Base-by-base conservation (phyloP, 495 filamentous ascomycete species). In the Penicillium lagena region DNA sequence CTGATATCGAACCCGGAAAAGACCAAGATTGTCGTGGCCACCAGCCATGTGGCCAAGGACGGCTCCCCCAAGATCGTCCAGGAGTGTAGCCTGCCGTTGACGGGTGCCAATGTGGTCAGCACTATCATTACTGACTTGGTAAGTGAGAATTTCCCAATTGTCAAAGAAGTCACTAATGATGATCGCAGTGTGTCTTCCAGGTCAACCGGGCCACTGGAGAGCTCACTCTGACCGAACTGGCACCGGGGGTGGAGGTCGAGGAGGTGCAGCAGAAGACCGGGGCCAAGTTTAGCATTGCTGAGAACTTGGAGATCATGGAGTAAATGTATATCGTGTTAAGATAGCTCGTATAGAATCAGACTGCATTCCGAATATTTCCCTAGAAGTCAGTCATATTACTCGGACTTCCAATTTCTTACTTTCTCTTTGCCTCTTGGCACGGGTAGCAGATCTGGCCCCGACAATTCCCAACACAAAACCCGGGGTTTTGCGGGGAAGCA, bases 51-150 rank as follows among this genome's bases (percentile, higher is more conserved):
- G 1, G 88, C 90, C 43, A 91, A 89, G 76, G 87, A 91, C 65
- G 90, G 90, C 29, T 82, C 81, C 29, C 72, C 87, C 13, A 96
- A 96, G 81, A 87, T 96, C 58, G 75, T 95, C 44, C 79, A 85
- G 60, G 78, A 87, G 61, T 95, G 90, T 67, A 78, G 77, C 12
- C 85, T 96, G 69, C 90, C 90, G 7, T 62, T 96, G 56, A 96
- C 90, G 4, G 90, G 90, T 12, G 85, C 80, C 34, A 79, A 79
- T 17, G 94, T 89, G 51, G 90, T 95, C 29, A 87, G 82, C 55
- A 83, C 84, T 31, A 95, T 96, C 46, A 96, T 96, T 52, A 96
- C 90, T 0, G 90, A 96, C 51, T 63, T 96, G 56, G 85, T 86
- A 65, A 66, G 81, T 78, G 12, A 8, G 27, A 9, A 8, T n/a